A percentile compares a stretch with the other conserved stretches of the same genome.
Conservation (phyloP, 345 rosid species). For the Syzygium jambos region DNA sequence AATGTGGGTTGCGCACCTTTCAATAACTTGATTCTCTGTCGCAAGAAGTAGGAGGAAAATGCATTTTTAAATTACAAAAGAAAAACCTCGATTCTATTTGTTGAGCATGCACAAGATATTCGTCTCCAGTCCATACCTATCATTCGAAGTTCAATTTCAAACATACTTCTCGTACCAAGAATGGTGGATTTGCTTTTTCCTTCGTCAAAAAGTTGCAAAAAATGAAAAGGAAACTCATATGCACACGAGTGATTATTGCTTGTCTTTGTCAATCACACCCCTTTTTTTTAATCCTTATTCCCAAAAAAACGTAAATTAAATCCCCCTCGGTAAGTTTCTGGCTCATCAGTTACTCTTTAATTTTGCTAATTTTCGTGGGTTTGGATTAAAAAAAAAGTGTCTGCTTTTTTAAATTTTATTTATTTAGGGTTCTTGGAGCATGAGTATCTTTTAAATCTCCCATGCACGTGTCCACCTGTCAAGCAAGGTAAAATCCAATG, state of each 20-base stretch:
- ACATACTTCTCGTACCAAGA: background rate
- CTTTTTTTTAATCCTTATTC: background rate
- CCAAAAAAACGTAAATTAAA: background rate
- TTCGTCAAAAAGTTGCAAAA: background rate
- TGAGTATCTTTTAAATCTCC: background rate
- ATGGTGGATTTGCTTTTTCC: background rate
- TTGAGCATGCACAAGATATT: background rate
- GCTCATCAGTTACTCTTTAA: background rate
- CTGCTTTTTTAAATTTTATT: background rate
- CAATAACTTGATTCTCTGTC: background rate
- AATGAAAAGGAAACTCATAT: background rate
- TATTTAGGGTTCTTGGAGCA: background rate
- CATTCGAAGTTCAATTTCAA: background rate
- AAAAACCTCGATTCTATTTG: background rate
- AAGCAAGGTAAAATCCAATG: slow-evolving; percentile 34
- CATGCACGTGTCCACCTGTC: slow-evolving; percentile 46
- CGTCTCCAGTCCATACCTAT: background rate
- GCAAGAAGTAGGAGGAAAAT: background rate
- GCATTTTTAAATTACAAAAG: background rate
- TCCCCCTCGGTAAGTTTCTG: background rate
- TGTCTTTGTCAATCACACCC: background rate
- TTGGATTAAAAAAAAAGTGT: background rate
- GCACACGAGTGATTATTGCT: no score
- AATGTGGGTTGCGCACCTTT: background rate
- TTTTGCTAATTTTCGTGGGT: background rate